Base-by-base conservation (phyloP, 768 basidiomycete genomes). In the Auricularia sp. region DNA sequence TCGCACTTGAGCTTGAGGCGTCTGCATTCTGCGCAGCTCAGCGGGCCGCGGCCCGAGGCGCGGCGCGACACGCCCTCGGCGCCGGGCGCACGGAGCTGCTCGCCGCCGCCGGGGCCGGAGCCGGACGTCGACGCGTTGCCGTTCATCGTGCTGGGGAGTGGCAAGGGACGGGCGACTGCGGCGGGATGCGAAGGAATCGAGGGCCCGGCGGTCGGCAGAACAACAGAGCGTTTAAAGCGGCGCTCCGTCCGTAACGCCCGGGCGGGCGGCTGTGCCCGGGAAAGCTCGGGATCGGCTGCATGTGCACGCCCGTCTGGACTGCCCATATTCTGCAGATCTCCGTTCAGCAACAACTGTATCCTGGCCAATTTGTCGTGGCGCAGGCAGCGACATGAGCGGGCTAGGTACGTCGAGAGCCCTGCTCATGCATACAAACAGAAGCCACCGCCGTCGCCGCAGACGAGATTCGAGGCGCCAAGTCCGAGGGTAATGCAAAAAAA, bases 1-100 rank as follows among this genome's bases (percentile, higher is more conserved):
- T 59, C 56, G 56, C 56, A 59, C 29, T 59, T 59, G 14, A 59
- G 56, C 56, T 59, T 59, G 11, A 59, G 56, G 4, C 56, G 56
- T 33, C 56, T 29, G 56, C 56, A 59, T 29, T 59, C 56, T 23
- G 56, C 56, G 56, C 56, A 59, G 56, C 56, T 59, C 23, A 59
- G 56, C 34, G 56, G 56, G 29, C 56, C 56, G 34, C 56, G 56
- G 23, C 56, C 56, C 56, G 56, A 59, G 8, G 23, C 10, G 23
- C 56, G 23, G 21, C 56, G 56, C 56, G 34, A 14, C 11, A 59
- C 56, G 34, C 56, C 56, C 11, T 59, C 56, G 34, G 11, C 29
- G 56, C 56, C 23, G 16, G 23, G 23, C 34, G 56, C 56, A 18
- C 56, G 56, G 14, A 59, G 56, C 56, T 14, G 16, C 16, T 59